phyloP scores from a whole-genome alignment of 768 basidiomycete species.

The Russula sp. region DNA sequence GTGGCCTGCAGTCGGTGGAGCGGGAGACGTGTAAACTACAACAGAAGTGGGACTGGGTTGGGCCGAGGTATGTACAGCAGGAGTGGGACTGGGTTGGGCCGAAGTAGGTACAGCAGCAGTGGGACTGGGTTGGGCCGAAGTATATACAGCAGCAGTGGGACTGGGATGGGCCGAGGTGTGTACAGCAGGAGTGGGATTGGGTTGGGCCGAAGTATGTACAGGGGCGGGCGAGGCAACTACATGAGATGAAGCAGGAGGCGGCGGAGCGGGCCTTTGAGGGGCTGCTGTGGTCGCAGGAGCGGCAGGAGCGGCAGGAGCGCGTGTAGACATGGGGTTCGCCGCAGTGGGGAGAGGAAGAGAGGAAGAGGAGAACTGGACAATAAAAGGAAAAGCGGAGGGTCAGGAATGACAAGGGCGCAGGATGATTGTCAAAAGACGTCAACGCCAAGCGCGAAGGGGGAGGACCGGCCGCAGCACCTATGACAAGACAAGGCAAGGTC shows the following conservation, averaged over 20 bases:
- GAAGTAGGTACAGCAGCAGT: no score
- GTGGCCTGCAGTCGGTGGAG: no score
- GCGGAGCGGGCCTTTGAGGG: not conserved
- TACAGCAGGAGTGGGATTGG: no score
- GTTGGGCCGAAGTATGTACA: not conserved
- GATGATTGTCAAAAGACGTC: not conserved
- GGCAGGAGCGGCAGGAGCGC: not conserved
- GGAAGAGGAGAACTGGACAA: not conserved
- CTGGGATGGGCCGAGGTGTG: no score
- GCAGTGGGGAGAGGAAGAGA: not conserved
- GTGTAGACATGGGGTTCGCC: not conserved
- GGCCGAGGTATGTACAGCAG: not conserved
- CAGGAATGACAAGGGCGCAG: conserved; percentile 1
- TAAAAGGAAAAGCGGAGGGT: not conserved
- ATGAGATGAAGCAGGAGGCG: not conserved
- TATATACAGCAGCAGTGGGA: no score
- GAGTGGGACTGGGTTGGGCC: no score
- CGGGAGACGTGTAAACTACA: no score
- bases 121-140: no score
- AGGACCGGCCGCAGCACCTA: no score
- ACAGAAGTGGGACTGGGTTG: no score
- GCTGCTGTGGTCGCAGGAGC: not conserved
- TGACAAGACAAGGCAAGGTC: no score
- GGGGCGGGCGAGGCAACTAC: not conserved
- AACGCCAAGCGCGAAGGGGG: no score